Conservation (phyloP, 345 rosid genomes). For the Salix viminalis region DNA sequence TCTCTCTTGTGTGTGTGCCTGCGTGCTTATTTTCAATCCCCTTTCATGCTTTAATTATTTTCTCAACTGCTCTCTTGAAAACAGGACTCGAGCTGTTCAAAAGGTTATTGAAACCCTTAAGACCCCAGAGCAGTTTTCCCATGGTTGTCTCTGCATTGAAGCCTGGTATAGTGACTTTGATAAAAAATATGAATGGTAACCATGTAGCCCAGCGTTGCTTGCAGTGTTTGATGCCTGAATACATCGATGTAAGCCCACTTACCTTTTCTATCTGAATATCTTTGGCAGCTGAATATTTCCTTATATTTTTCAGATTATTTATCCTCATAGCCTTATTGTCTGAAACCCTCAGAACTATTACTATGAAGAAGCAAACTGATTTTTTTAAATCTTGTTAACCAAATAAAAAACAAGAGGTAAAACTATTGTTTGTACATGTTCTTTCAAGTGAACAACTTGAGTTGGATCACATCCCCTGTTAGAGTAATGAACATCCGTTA, state of each 20-base stretch:
- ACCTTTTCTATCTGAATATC: not conserved
- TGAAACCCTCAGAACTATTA: not conserved
- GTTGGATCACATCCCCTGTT: not conserved
- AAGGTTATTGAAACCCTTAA: conserved; percentile 67
- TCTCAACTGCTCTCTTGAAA: conserved; percentile 1
- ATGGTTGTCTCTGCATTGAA: conserved; percentile 55
- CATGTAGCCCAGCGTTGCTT: conserved; percentile 82
- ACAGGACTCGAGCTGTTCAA: conserved; percentile 80
- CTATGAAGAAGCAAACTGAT: not conserved
- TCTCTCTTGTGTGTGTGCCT: not conserved
- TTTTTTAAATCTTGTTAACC: not conserved
- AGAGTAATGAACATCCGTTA: not conserved
- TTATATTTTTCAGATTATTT: not conserved
- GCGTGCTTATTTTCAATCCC: not conserved
- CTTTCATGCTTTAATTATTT: conserved; percentile 1
- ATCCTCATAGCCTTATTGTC: not conserved
- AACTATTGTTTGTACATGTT: not conserved
- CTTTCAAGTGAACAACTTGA: not conserved
- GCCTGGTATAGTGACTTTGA: conserved; percentile 60
- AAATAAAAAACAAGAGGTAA: not conserved
- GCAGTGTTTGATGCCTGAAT: conserved; percentile 50
- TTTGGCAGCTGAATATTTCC: not conserved
- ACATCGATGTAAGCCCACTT: conserved; percentile 38
- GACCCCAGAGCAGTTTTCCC: conserved; percentile 52
- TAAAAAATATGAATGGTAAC: conserved; percentile 72